phyloP scores from a whole-genome alignment of 768 basidiomycete genomes.

The Lactifluus echinatus region DNA sequence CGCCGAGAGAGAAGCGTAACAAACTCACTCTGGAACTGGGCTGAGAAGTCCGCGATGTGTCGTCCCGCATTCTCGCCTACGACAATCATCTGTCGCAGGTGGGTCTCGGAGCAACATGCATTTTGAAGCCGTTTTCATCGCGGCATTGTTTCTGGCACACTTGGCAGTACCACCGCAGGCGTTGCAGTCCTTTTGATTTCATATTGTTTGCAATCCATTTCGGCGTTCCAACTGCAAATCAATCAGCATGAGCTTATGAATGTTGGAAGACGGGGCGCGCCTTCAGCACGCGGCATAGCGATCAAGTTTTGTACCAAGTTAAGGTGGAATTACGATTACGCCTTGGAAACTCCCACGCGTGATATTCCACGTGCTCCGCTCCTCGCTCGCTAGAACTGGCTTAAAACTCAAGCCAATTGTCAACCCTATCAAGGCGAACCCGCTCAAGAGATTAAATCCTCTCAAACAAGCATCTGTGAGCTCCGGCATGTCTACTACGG shows the following conservation, averaged over 20 bases:
- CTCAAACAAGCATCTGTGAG: constrained; percentile 47
- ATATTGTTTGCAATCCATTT: constrained; percentile 91
- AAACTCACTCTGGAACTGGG: constrained; percentile 86
- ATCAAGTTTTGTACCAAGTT: not conserved
- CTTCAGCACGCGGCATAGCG: constrained; percentile 21
- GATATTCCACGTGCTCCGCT: too few species aligned
- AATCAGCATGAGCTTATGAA: not conserved
- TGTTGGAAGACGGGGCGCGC: not conserved
- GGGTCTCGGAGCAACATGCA: constrained; percentile 82
- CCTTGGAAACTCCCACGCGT: too few species aligned
- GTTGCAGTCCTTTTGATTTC: constrained; percentile 95
- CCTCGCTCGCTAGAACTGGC: too few species aligned
- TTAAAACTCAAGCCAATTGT: constrained; percentile 39
- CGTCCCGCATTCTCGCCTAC: constrained; percentile 90
- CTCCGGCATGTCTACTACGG: constrained; percentile 29
- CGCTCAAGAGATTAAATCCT: constrained; percentile 65
- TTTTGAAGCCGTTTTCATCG: constrained; percentile 99
- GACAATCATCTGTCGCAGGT: constrained; percentile 94
- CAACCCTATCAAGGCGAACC: constrained; percentile 59
- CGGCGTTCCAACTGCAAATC: constrained; percentile 63
- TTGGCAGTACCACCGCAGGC: constrained; percentile 97
- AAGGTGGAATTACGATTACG: too few species aligned
- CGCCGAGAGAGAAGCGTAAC: constrained; percentile 81
- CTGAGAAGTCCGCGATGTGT: constrained; percentile 87
- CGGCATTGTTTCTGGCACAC: constrained; percentile 98